Percentiles rank a stretch among this genome's conserved stretches.
Conservation (phyloP, 768 basidiomycete species). For the Tubosaeta sp. region DNA sequence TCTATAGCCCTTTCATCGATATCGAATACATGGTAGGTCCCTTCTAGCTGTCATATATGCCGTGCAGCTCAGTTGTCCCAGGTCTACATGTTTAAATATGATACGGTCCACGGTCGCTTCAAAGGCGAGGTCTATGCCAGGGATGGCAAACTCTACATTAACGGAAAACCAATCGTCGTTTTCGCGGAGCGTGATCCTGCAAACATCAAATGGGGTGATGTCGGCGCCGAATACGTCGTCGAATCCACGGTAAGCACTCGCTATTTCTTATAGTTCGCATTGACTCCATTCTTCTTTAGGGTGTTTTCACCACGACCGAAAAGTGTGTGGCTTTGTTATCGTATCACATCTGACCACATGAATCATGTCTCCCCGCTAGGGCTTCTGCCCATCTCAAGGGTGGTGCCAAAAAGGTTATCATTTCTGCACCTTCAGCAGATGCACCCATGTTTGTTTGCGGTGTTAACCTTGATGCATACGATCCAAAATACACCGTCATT, state of each 20-base stretch:
- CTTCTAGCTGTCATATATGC: background rate
- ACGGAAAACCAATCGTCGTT: slow-evolving; percentile 73
- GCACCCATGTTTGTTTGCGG: slow-evolving; percentile 93
- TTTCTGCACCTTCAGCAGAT: slow-evolving; percentile 97
- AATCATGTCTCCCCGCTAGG: slow-evolving; percentile 34
- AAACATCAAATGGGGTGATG: slow-evolving; percentile 75
- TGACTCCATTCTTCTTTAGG: slow-evolving; percentile 36
- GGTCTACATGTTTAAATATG: slow-evolving; percentile 99
- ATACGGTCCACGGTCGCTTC: slow-evolving; percentile 91
- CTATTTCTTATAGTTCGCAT: background rate
- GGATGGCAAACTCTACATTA: slow-evolving; percentile 86
- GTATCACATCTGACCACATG: slow-evolving; percentile 1
- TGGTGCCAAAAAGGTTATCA: slow-evolving; percentile 99
- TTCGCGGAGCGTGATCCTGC: slow-evolving; percentile 85
- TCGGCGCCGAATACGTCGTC: slow-evolving; percentile 89
- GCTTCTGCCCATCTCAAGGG: slow-evolving; percentile 93
- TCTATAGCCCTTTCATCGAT: slow-evolving; percentile 88
- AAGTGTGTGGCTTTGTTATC: slow-evolving; percentile 46
- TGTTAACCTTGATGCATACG: slow-evolving; percentile 93
- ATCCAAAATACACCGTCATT: slow-evolving; percentile 86
- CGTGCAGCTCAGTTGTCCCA: slow-evolving; percentile 26
- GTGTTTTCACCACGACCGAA: slow-evolving; percentile 96
- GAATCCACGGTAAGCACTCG: slow-evolving; percentile 80
- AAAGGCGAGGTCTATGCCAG: slow-evolving; percentile 77
- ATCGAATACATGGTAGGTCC: slow-evolving; percentile 87